phyloP scores from a whole-genome alignment of 305 asterid genomes.

The Euphrasia arctica region DNA sequence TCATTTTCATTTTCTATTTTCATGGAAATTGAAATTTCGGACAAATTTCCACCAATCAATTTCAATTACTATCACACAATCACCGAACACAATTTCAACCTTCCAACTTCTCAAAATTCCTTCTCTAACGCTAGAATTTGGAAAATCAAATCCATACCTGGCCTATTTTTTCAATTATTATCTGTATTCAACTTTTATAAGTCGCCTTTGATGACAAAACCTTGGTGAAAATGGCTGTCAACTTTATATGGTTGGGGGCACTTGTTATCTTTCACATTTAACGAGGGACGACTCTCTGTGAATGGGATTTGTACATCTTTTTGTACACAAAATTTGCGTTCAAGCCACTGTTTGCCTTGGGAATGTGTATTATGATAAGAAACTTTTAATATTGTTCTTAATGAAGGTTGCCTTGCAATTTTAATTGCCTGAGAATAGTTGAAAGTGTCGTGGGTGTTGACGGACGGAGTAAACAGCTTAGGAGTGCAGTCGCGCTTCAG shows the following conservation, averaged over 20 bases:
- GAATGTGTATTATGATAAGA: neutral
- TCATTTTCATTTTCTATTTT: no score
- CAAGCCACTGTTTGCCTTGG: neutral
- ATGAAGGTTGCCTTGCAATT: slow-evolving; percentile 66
- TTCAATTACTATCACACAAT: no score
- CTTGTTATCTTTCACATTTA: no score
- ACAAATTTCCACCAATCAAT: no score
- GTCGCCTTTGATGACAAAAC: neutral
- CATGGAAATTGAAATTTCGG: no score
- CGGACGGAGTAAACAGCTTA: slow-evolving; percentile 67
- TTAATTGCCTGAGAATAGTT: slow-evolving; percentile 74
- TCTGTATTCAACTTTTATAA: neutral
- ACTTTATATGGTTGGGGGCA: neutral
- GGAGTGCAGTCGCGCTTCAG: slow-evolving; percentile 67
- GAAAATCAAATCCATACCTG: no score
- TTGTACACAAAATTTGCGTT: neutral
- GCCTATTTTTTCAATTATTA: neutral
- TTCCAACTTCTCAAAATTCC: no score
- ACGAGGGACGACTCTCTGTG: no score
- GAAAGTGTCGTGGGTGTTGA: slow-evolving; percentile 59
- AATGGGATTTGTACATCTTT: no score
- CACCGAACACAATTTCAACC: no score
- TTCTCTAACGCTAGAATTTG: no score
- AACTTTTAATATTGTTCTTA: slow-evolving; percentile 7
- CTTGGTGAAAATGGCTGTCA: neutral